Percentiles rank a stretch among this genome's conserved stretches.
phyloP scores from a whole-genome alignment of 1,284 basidiomycete genomes.

The Leccinum pachyderme region DNA sequence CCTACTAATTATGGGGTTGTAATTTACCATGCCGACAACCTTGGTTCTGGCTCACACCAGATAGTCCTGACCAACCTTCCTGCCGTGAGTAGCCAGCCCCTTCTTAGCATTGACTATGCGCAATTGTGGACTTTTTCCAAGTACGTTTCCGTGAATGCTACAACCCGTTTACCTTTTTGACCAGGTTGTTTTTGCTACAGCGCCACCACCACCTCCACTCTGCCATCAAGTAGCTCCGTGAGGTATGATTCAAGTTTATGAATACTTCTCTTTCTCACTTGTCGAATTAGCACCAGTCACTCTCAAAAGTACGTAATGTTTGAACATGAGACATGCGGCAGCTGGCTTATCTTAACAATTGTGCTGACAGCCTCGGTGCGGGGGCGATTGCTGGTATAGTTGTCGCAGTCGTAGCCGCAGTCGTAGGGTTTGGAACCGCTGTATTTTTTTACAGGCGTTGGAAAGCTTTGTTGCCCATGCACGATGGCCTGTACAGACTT shows the following conservation, averaged over 20 bases:
- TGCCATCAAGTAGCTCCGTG: background rate
- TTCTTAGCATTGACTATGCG: slow-evolving; percentile 27
- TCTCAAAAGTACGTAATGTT: slow-evolving; percentile 16
- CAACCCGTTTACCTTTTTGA: slow-evolving; percentile 4
- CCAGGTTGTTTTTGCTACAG: background rate
- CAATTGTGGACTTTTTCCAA: slow-evolving; percentile 17
- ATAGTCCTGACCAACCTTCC: slow-evolving; percentile 31
- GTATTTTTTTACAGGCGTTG: slow-evolving; percentile 32
- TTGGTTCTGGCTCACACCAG: slow-evolving; percentile 31
- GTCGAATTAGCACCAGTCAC: background rate
- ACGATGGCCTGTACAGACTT: slow-evolving; percentile 12
- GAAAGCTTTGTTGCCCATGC: slow-evolving; percentile 21
- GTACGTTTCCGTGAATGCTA: background rate
- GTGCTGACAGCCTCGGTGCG: slow-evolving; percentile 17
- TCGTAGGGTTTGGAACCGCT: slow-evolving; percentile 14
- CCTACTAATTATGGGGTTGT: slow-evolving; percentile 26
- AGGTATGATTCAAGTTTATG: slow-evolving; percentile 7
- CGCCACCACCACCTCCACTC: background rate
- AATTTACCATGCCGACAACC: slow-evolving; percentile 34
- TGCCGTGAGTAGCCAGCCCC: slow-evolving; percentile 9
- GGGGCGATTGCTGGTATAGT: slow-evolving; percentile 30
- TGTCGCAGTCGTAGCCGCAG: slow-evolving; percentile 16
- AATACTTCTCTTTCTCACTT: slow-evolving; percentile 1
- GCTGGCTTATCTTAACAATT: slow-evolving; percentile 1
- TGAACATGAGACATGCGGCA: background rate